Percentiles rank a stretch among this genome's conserved stretches.
Conservation (phyloP, 305 asterid species). For the Fraxinus platypoda region DNA sequence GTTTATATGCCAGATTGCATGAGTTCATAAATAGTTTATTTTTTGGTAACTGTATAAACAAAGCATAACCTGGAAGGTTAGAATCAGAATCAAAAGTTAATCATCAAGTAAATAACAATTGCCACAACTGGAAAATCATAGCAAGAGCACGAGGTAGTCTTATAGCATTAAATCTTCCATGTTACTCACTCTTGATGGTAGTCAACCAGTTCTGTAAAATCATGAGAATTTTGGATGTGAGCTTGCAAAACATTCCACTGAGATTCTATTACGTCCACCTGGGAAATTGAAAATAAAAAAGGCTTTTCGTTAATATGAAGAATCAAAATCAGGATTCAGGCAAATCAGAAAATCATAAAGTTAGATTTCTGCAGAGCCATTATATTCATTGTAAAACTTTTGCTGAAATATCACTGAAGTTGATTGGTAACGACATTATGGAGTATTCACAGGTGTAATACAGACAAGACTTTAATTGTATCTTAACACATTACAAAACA, state of each 20-base stretch:
- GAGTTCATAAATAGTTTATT: neutral
- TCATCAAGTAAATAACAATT: conserved; percentile 6
- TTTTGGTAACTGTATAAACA: neutral
- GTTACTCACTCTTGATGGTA: conserved; percentile 93
- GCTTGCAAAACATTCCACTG: conserved; percentile 96
- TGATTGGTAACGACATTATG: neutral
- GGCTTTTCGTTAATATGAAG: conserved; percentile 8
- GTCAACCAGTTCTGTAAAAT: conserved; percentile 91
- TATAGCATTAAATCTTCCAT: conserved; percentile 9
- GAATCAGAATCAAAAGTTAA: neutral
- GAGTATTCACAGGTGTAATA: neutral
- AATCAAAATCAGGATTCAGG: conserved; percentile 6
- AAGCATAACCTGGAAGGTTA: neutral
- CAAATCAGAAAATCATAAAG: neutral
- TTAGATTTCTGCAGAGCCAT: neutral
- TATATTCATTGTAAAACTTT: neutral
- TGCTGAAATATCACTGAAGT: neutral
- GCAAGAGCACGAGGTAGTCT: conserved; percentile 1
- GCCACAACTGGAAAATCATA: conserved; percentile 7
- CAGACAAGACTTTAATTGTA: neutral
- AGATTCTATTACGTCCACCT: conserved; percentile 99
- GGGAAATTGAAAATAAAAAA: conserved; percentile 23
- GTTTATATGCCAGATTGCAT: neutral
- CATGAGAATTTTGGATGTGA: conserved; percentile 85
- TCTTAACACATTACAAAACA: neutral